Conservation (phyloP, 2,329 filamentous ascomycete genomes). For the Pestalotiopsis sp. region DNA sequence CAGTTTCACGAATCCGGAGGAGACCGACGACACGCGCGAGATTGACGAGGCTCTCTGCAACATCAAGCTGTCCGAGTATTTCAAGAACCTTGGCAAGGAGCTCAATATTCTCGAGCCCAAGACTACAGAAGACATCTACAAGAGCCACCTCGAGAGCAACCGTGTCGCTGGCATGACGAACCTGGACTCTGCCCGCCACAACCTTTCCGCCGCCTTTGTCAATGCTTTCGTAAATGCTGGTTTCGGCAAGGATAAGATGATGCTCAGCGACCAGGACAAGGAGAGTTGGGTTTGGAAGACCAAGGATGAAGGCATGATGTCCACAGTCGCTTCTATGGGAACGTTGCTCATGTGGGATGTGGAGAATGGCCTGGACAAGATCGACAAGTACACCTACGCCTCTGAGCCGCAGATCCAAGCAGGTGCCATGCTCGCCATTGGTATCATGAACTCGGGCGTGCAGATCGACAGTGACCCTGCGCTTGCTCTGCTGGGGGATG, state of each 20-base stretch:
- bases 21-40: conserved; percentile 64
- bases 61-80: conserved; percentile 83
- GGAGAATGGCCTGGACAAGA: conserved; percentile 86
- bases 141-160: conserved; percentile 95
- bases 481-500: conserved; percentile 79
- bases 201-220: conserved; percentile 92
- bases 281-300: conserved; percentile 99
- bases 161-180: conserved; percentile 92
- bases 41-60: conserved; percentile 85
- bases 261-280: conserved; percentile 87
- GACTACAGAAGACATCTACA: conserved; percentile 98
- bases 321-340: conserved; percentile 89
- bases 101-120: conserved; percentile 96
- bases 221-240: conserved; percentile 97
- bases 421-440: conserved; percentile 87
- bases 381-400: conserved; percentile 90
- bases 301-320: conserved; percentile 97
- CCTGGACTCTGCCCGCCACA: conserved; percentile 92
- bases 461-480: conserved; percentile 87
- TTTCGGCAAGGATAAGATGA: conserved; percentile 95
- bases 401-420: conserved; percentile 82
- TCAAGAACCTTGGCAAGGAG: conserved; percentile 91
- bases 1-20: conserved; percentile 55
- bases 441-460: conserved; percentile 94
- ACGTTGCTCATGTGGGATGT: conserved; percentile 93